Evolutionary conservation across 2,329 filamentous ascomycete species (phyloP), one percentile per base, ranked within the genome.

Genomic region (Pestalotiopsis fici): DNA sequence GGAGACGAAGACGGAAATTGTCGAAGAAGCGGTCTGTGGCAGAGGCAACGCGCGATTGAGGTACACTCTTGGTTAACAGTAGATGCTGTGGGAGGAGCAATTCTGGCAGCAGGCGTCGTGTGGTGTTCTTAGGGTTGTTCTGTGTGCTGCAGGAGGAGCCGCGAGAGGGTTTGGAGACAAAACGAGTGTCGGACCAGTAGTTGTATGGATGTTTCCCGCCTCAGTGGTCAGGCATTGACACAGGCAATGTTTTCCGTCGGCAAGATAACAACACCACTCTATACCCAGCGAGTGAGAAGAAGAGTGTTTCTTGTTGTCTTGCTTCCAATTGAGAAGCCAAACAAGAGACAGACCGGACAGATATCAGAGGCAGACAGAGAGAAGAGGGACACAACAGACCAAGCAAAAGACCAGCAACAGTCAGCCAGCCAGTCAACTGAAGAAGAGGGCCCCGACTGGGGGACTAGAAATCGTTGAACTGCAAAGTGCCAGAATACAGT

Each of bases 391-490:
- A n/a, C 21, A 21, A 50, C 43, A 50, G 21, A 21, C 43, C 43
- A 50, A 50, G 43, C 43, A 50, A n/a, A 50, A n/a, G 43, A 50
- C 43, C 43, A 50, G 43, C 43, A 50, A 50, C 43, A 50, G 43
- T 50, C 43, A 50, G 43, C 43, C 43, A 47, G 43, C 43, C 43
- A 50, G 43, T 21, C 43, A 50, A 21, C 43, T 50, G 43, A 18
- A 50, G 43, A 18, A 50, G 43, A 50, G 43, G 43, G 43, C 43
- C 43, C 43, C 43, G 43, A 50, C 43, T 21, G 31, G 31, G n/a
- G 18, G 43, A 50, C 62, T 64, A 43, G 62, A 64, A 64, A 64
- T 64, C 31, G 62, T 64, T 64, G 39, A 55, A 55, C 28, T 55
- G 25, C 39, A 43, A 35, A 63, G 60, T 63, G 35, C 59, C 59